phyloP scores from a whole-genome alignment of 495 filamentous ascomycete genomes.

The Corynascus novoguineensis region DNA sequence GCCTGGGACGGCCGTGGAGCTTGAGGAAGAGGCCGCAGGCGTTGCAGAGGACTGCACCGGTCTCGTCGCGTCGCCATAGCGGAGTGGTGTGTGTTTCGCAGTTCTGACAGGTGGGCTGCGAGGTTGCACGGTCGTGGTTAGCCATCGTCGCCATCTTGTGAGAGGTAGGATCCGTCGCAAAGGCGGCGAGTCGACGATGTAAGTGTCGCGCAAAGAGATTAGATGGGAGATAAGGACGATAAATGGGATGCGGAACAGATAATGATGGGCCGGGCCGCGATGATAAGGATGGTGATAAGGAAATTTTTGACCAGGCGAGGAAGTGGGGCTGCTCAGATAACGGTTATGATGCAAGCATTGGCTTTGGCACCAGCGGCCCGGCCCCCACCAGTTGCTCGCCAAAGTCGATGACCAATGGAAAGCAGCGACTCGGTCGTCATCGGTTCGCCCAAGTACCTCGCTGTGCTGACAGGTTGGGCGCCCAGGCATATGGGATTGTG shows the following conservation, averaged over 20 bases:
- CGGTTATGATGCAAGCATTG: conserved; percentile 8
- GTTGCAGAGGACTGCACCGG: conserved; percentile 96
- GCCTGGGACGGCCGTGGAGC: conserved; percentile 85
- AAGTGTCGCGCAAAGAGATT: conserved; percentile 26
- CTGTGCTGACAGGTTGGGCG: not conserved
- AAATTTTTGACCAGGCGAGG: conserved; percentile 35
- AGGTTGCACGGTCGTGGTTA: conserved; percentile 54
- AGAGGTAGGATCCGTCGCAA: conserved; percentile 7
- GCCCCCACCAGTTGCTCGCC: conserved; percentile 17
- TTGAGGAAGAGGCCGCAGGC: conserved; percentile 96
- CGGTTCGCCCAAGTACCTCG: too few relatives aligned
- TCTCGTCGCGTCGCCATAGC: conserved; percentile 94
- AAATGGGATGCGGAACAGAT: conserved; percentile 22
- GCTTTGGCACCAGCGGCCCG: conserved; percentile 11
- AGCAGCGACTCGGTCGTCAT: not conserved
- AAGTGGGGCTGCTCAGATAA: conserved; percentile 18
- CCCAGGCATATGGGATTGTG: not conserved
- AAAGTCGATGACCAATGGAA: not conserved
- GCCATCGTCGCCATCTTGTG: conserved; percentile 37
- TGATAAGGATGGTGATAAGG: conserved; percentile 31
- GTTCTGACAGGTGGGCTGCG: conserved; percentile 96
- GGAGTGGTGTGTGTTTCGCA: conserved; percentile 93
- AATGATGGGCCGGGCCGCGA: conserved; percentile 15
- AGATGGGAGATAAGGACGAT: conserved; percentile 29
- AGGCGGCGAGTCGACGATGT: not conserved